phyloP scores from a whole-genome alignment of 2,329 filamentous ascomycete genomes.

The Pseudomassariella vexata region DNA sequence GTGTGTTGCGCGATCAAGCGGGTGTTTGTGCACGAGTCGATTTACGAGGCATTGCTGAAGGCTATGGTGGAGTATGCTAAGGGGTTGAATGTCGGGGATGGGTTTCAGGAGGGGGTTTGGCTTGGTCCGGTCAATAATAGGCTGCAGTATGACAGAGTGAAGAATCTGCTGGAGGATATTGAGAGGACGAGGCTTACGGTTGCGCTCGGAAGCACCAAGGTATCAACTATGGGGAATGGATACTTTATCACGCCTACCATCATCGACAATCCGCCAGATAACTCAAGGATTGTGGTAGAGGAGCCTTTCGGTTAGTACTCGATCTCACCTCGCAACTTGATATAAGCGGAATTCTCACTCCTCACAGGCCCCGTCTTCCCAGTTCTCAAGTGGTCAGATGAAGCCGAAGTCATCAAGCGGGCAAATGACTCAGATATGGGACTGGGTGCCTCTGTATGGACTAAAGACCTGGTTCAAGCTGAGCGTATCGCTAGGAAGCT shows the following conservation, averaged over 20 bases:
- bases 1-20: slow-evolving; percentile 4
- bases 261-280: slow-evolving; percentile 17
- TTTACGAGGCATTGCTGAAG: slow-evolving; percentile 29
- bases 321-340: neutral
- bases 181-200: slow-evolving; percentile 12
- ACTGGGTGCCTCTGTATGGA: slow-evolving; percentile 49
- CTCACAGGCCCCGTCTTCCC: slow-evolving; percentile 39
- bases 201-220: slow-evolving; percentile 8
- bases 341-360: no score
- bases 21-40: slow-evolving; percentile 4
- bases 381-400: slow-evolving; percentile 33
- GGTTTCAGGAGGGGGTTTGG: slow-evolving; percentile 6
- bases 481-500: slow-evolving; percentile 38
- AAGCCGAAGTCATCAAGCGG: slow-evolving; percentile 36
- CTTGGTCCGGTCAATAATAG: slow-evolving; percentile 16
- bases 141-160: slow-evolving; percentile 17
- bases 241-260: slow-evolving; percentile 15
- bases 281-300: slow-evolving; percentile 14
- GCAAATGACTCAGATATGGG: slow-evolving; percentile 44
- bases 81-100: slow-evolving; percentile 2
- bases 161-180: slow-evolving; percentile 17
- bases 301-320: slow-evolving; percentile 16
- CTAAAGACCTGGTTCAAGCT: slow-evolving; percentile 39
- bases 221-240: no score
- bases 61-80: slow-evolving; percentile 29